Evolutionary conservation across 2,329 filamentous ascomycete genomes (phyloP), one percentile per base, ranked within the genome.

Genomic region (Aspergillus awamori): DNA sequence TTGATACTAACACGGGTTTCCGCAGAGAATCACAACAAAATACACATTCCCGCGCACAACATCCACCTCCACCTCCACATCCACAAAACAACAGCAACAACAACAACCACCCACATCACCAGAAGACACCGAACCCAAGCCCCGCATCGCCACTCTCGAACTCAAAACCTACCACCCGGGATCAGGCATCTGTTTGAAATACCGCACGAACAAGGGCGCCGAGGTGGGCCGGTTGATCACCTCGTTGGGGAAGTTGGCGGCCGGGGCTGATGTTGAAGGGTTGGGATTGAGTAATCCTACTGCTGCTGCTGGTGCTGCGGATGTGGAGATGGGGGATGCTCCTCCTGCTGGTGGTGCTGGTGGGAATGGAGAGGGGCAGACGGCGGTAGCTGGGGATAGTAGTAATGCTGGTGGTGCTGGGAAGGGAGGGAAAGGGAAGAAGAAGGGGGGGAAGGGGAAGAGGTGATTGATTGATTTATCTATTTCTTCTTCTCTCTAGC

Each of bases 141-240:
- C 65, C 28, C 80, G 86, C 2, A 82, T 88, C 4, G 93, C 89
- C 66, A 86, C 83, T 58, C 88, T 99, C 55, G 89, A 88, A 4
- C 81, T 99, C 63, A 98, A 96, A 81, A 95, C 95, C 4, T 98
- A 88, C 80, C 92, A 97, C 76, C 90, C 95, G 0, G 81, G 81
- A 45, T 90, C 88, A 58, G 95, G 95, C 71, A 88, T 89, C 60
- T 89, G 89, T 63, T 84, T 99, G 65, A 96, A 97, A 80, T 98
- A 97, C 82, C 85, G 87, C 74, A 99, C 95, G 38, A 89, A 89
- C 74, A 96, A 97, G 79, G 92, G 90, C 20, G 91, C 92, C 20
- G 94, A 98, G 79, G 93, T 99, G 8, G 89, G 90, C 24, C 84
- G 95, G 28, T 79, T 99, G 70, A 86, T 99, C 60, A 86, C 87